These are phyloP conservation scores for Yamadazyma spencermartinsiae DNA, from an alignment of 1,139 yeast genomes.

Conservation along the genomic window DNA sequence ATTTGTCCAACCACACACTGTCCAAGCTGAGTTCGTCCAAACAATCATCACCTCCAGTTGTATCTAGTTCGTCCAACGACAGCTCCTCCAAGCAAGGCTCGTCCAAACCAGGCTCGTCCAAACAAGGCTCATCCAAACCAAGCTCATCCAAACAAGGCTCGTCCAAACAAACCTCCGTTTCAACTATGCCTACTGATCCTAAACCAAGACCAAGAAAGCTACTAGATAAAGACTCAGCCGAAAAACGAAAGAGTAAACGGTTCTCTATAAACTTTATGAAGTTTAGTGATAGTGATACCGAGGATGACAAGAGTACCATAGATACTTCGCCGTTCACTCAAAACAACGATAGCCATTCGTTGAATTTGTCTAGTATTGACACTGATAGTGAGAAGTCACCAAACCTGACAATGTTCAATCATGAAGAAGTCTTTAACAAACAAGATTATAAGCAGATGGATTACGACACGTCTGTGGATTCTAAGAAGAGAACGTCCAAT, in stretches of 20 bases:
- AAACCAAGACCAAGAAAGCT: slow-evolving; percentile 5
- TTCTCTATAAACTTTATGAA: slow-evolving; percentile 9
- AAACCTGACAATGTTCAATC: neutral
- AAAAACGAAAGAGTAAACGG: slow-evolving; percentile 8
- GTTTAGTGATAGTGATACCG: slow-evolving; percentile 8
- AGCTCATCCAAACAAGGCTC: too few relatives aligned
- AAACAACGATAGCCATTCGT: slow-evolving; percentile 5
- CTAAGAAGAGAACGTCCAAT: slow-evolving; percentile 14
- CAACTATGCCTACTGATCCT: too few relatives aligned
- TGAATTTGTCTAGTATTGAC: slow-evolving; percentile 6
- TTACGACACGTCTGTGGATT: neutral
- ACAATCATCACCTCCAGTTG: too few relatives aligned
- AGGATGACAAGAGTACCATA: slow-evolving; percentile 8
- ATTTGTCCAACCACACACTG: too few relatives aligned
- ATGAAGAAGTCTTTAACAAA: neutral
- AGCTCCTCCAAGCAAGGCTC: too few relatives aligned
- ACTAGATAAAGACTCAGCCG: slow-evolving; percentile 1
- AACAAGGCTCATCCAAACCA: too few relatives aligned
- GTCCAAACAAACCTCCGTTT: too few relatives aligned
- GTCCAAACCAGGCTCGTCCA: too few relatives aligned
- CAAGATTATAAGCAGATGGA: slow-evolving; percentile 1
- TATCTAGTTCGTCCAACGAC: too few relatives aligned
- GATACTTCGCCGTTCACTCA: slow-evolving; percentile 14
- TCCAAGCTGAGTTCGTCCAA: too few relatives aligned
- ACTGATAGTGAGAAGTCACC: slow-evolving; percentile 4